Base-by-base conservation (phyloP, 352 stramenopile genomes). In the Aphanomyces invadans region DNA sequence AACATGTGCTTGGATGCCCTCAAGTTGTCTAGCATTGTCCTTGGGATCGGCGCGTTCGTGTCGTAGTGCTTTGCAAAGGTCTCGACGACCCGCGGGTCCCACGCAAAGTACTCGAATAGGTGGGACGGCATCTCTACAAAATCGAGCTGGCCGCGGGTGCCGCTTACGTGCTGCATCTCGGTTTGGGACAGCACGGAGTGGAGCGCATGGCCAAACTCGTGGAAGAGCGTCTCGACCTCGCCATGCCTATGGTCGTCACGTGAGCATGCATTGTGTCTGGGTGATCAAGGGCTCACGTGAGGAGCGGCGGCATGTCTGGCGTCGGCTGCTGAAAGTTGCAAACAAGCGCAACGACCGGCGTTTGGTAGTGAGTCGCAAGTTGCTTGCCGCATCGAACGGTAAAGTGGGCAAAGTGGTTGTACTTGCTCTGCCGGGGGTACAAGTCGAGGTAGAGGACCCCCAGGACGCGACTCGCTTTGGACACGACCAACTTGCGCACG, bases 151-250 rank as follows among this genome's bases (percentile, higher is more conserved):
- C 88, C 91, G 19, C 95, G 83, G 12, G 95, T 99, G 23, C 97
- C 97, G 3, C 88, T 96, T 19, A 99, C 70, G 68, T 99, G 97
- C 80, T 99, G 97, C 69, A 98, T 99, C 59, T 95, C 86, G 4
- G 96, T 99, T 25, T 86, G 80, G 33, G 89, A 98, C 7, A 99
- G 76, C 38, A 99, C 72, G 19, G 95, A 98, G 75, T 99, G 96
- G 71, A 99, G 81, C 25, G 92, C 96, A 73, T 99, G 97, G 3
- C 97, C 97, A 70, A 98, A 98, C 77, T 99, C 96, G 70, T 99
- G 97, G 71, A 98, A 98, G 4, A 99, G 81, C 7, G 97, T 99
- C 81, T 98, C 94, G 11, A 98, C 90, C 75, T 99, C 95, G 0
- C 86, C 88, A 70, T 98, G 96, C 5, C 76, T 86, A 68, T n/a